Evolutionary conservation across 768 basidiomycete species (phyloP).

Genomic region (Megacollybia marginata): DNA sequence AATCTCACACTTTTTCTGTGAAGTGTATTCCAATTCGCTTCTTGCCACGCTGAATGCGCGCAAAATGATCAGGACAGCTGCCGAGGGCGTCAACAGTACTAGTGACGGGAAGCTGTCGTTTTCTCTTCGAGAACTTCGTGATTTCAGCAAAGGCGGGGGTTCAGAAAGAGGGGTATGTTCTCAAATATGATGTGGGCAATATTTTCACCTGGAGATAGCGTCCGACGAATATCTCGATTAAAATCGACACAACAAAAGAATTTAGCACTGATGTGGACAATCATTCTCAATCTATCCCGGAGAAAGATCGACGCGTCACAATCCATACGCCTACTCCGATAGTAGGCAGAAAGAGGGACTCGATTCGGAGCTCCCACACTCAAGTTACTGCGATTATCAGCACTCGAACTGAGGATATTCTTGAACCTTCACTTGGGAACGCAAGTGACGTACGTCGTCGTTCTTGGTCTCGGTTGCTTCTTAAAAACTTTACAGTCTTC

Average conservation of each 20-base stretch:
- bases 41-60: conserved; percentile 46
- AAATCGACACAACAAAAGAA: conserved; percentile 25
- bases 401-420: neutral
- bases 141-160: neutral
- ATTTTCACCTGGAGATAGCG: neutral
- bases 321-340: neutral
- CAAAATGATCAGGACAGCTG: conserved; percentile 25
- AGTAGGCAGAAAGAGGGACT: neutral
- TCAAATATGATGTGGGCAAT: neutral
- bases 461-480: neutral
- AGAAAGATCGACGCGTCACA: neutral
- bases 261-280: neutral
- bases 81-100: conserved; percentile 24
- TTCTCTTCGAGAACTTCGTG: conserved; percentile 5
- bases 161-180: neutral
- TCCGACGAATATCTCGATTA: conserved; percentile 24
- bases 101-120: conserved; percentile 7
- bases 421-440: neutral
- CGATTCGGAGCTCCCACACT: neutral
- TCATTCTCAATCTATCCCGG: neutral
- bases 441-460: neutral
- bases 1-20: neutral
- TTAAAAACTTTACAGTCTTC: neutral
- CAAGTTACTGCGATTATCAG: neutral
- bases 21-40: conserved; percentile 47